Evolutionary conservation across 176 grass and related monocot species (phyloP).

Genomic region (Oryza longistaminata): DNA sequence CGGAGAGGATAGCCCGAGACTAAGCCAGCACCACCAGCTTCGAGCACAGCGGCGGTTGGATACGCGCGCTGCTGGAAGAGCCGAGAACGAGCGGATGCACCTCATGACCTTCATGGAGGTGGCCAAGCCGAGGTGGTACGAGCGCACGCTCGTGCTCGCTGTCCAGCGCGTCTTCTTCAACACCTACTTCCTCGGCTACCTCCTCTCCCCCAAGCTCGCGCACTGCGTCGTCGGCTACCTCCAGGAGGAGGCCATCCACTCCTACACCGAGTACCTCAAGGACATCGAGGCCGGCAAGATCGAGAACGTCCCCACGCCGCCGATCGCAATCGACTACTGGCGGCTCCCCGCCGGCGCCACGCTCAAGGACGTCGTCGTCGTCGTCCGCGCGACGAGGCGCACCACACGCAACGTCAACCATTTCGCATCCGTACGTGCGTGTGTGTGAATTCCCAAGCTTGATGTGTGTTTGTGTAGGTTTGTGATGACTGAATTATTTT

Average conservation of each 20-base stretch:
- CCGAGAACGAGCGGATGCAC: conserved; percentile 65
- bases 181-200: conserved; percentile 58
- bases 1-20: too few relatives aligned
- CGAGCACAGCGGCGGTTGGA: conserved; percentile 59
- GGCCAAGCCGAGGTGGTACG: conserved; percentile 48
- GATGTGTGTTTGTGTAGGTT: not conserved
- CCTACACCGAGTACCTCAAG: conserved; percentile 75
- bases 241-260: conserved; percentile 81
- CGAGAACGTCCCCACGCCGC: conserved; percentile 58
- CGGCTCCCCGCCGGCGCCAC: conserved; percentile 60
- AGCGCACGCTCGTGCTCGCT: conserved; percentile 50
- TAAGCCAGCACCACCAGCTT: not conserved
- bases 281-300: conserved; percentile 69
- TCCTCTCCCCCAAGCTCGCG: conserved; percentile 62
- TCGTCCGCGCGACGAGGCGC: conserved; percentile 70
- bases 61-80: conserved; percentile 53
- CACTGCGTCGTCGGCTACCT: conserved; percentile 70
- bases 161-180: conserved; percentile 69
- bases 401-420: conserved; percentile 81
- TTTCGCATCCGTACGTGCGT: conserved; percentile 64
- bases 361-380: conserved; percentile 68
- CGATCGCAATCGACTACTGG: conserved; percentile 85
- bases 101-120: conserved; percentile 68
- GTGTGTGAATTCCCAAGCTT: conserved; percentile 21
- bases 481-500: conserved; percentile 27